These are phyloP conservation scores for Pelargonium exstipulatum DNA, from an alignment of 441 rosid species.

Conservation along the genomic window DNA sequence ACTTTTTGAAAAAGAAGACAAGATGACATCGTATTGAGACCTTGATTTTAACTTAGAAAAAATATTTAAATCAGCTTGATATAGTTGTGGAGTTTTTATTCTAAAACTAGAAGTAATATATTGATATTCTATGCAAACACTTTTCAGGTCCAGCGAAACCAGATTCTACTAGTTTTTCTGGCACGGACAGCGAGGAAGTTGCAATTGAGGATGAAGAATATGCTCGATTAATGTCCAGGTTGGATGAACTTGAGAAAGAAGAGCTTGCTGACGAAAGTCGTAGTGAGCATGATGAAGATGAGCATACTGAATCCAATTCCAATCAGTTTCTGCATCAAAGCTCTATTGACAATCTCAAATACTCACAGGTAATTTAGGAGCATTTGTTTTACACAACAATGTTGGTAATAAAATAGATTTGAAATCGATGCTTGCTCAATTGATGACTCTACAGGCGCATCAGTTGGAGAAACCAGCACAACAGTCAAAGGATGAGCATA, in stretches of 20 bases:
- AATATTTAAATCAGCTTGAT: too few species aligned
- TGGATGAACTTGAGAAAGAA: conserved; percentile 83
- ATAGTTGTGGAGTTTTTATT: not conserved
- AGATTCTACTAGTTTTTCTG: conserved; percentile 25
- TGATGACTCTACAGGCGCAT: conserved; percentile 9
- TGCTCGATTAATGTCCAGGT: conserved; percentile 58
- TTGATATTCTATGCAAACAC: not conserved
- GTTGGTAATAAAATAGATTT: conserved; percentile 16
- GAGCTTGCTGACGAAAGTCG: conserved; percentile 51
- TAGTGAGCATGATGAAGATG: conserved; percentile 29
- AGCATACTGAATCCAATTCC: conserved; percentile 16
- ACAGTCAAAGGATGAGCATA: conserved; percentile 25
- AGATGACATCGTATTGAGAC: too few species aligned
- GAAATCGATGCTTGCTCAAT: conserved; percentile 11
- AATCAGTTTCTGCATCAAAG: conserved; percentile 17
- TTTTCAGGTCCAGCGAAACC: conserved; percentile 24
- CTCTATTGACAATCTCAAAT: conserved; percentile 17
- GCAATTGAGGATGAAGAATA: conserved; percentile 56
- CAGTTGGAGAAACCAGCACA: conserved; percentile 19
- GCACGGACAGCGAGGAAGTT: conserved; percentile 29
- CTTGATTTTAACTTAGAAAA: too few species aligned
- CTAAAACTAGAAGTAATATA: not conserved
- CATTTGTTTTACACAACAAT: conserved; percentile 4
- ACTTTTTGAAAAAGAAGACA: too few species aligned
- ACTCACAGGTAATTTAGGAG: conserved; percentile 36